Evolutionary conservation across 1,284 basidiomycete genomes (phyloP), one percentile per base, ranked within the genome.

Genomic region (Stereum hirsutum): DNA sequence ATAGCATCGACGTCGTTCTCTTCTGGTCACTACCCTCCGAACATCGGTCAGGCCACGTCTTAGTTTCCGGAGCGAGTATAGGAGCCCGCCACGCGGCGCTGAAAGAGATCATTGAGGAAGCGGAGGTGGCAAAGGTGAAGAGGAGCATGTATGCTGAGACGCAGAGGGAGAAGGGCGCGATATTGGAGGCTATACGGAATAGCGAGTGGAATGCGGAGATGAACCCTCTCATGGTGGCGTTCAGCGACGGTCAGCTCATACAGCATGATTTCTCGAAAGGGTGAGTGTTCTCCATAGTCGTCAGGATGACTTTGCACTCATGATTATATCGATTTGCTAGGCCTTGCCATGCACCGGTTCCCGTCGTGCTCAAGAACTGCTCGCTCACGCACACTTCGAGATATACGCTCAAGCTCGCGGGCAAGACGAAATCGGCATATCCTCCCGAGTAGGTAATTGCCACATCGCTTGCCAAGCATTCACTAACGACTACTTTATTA

Each of bases 61-160:
- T 75, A 24, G 50, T 84, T 2, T 65, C 80, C 24, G 79, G 78
- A 6, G 57, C 84, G 7, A 69, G 65, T 5, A 66, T 89, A 5
- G 85, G 88, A 5, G 83, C 86, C 7, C 59, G 68, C 2, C 82
- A 86, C 57, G 83, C 78, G 14, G 64, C 68, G 11, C 64, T 91
- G 44, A 65, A 72, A 26, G 66, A 69, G 37, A 65, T 78, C 32
- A 68, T 85, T 7, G 68, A 76, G 31, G 68, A 70, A 12, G 72
- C 75, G 4, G 74, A 80, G 53, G 68, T 61, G 34, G 70, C 70
- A n/a, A 87, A 87, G 57, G 69, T 70, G 17, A 84, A 76, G 55
- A 75, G 82, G 47, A 90, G 79, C 47, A 88, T 95, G 75, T 96
- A 91, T 57, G 88, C 88, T 15, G 90, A 95, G 66, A 93, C 89